Conservation (phyloP, 306 rosid genomes). For the Heteromeles arbutifolia region DNA sequence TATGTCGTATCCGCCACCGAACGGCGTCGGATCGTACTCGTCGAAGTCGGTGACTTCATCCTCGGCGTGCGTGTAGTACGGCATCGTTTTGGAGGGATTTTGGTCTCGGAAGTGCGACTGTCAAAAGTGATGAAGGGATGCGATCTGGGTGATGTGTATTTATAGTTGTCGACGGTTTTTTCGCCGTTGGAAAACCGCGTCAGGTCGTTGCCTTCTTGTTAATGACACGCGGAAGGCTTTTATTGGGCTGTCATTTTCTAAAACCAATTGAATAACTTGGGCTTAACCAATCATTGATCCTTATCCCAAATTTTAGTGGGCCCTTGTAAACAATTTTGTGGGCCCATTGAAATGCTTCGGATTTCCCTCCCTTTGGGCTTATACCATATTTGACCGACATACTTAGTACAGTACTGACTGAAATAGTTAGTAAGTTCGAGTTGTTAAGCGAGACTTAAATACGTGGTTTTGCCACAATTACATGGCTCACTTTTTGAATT, state of each 20-base stretch:
- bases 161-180: not conserved
- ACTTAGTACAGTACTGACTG: too few species aligned
- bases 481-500: too few species aligned
- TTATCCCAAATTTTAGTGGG: not conserved
- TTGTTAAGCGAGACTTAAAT: too few species aligned
- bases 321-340: not conserved
- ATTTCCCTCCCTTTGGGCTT: too few species aligned
- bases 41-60: slow-evolving; percentile 35
- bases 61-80: slow-evolving; percentile 30
- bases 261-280: not conserved
- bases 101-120: not conserved
- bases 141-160: not conserved
- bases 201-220: not conserved
- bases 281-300: not conserved
- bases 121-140: not conserved
- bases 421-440: too few species aligned
- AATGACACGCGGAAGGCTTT: not conserved
- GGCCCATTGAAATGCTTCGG: not conserved
- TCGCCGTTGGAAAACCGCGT: not conserved
- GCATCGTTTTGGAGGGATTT: slow-evolving; percentile 13
- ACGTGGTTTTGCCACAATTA: too few species aligned
- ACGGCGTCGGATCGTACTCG: slow-evolving; percentile 48
- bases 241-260: not conserved
- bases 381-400: too few species aligned
- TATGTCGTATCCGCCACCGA: slow-evolving; percentile 38